These are phyloP conservation scores for Bombardia bombarda DNA, from an alignment of 495 filamentous ascomycete genomes.

Conservation along the genomic window DNA sequence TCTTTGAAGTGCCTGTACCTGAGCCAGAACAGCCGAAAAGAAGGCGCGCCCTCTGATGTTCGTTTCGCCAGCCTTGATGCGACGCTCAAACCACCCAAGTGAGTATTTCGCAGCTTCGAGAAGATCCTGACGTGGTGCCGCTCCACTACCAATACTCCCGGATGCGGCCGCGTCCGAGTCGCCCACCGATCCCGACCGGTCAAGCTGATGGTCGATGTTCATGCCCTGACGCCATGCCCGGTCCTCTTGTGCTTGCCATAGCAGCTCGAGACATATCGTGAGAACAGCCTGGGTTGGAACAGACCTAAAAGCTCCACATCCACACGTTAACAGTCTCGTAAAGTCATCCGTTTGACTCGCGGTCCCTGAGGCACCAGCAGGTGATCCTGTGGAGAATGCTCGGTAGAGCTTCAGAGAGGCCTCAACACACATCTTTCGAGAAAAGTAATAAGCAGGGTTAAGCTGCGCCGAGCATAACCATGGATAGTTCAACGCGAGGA, in stretches of 20 bases:
- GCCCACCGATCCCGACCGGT: slow-evolving; percentile 11
- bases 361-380: slow-evolving; percentile 9
- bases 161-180: slow-evolving; percentile 20
- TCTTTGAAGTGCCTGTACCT: slow-evolving; percentile 33
- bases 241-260: slow-evolving; percentile 43
- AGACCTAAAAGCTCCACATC: slow-evolving; percentile 40
- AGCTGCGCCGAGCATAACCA: slow-evolving; percentile 24
- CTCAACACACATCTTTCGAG: slow-evolving; percentile 38
- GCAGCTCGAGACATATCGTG: slow-evolving; percentile 42
- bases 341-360: slow-evolving; percentile 29
- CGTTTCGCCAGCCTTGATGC: slow-evolving; percentile 45
- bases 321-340: slow-evolving; percentile 31
- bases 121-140: slow-evolving; percentile 35
- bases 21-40: slow-evolving; percentile 31
- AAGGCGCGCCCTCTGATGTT: slow-evolving; percentile 50
- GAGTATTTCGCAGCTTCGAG: slow-evolving; percentile 39
- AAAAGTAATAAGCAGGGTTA: slow-evolving; percentile 38
- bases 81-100: slow-evolving; percentile 33
- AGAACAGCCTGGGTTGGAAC: slow-evolving; percentile 34
- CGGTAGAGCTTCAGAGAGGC: slow-evolving; percentile 35
- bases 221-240: slow-evolving; percentile 35
- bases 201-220: slow-evolving; percentile 16
- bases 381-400: slow-evolving; percentile 16
- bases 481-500: slow-evolving; percentile 42
- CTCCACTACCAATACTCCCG: slow-evolving; percentile 17